Conservation (phyloP, 768 basidiomycete species). For the Astraeus odoratus region DNA sequence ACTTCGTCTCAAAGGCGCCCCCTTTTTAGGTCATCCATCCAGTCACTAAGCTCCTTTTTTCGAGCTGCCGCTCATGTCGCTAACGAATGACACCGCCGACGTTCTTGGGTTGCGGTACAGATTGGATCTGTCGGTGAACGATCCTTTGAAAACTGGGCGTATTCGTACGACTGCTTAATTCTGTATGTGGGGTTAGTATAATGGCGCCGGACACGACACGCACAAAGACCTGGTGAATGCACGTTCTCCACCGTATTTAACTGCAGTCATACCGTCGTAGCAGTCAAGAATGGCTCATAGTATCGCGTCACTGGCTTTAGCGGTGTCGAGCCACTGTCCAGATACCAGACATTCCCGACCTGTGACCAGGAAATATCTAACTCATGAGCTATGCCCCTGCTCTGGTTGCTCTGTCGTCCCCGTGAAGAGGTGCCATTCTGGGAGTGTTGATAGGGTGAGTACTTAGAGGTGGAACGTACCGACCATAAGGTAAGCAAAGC, state of each 20-base stretch:
- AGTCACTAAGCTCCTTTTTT: constrained; percentile 27
- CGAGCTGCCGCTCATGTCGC: constrained; percentile 42
- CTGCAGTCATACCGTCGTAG: constrained; percentile 52
- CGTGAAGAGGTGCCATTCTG: constrained; percentile 47
- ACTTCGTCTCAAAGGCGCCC: constrained; percentile 36
- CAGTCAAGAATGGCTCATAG: constrained; percentile 42
- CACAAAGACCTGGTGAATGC: constrained; percentile 49
- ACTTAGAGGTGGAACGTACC: no score
- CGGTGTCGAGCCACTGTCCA: constrained; percentile 52
- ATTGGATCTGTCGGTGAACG: constrained; percentile 55
- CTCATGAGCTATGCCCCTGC: constrained; percentile 53
- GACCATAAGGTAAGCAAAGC: no score
- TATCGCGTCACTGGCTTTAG: constrained; percentile 45
- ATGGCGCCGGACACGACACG: constrained; percentile 10
- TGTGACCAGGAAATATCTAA: background rate
- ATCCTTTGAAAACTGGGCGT: constrained; percentile 67
- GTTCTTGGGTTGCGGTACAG: constrained; percentile 67
- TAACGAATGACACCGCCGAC: constrained; percentile 63
- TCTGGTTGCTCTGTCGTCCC: constrained; percentile 40
- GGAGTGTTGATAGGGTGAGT: constrained; percentile 39
- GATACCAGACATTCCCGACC: no score
- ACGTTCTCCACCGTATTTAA: constrained; percentile 39
- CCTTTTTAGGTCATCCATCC: constrained; percentile 26
- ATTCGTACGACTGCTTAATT: constrained; percentile 45
- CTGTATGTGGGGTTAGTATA: constrained; percentile 36